A percentile compares a stretch with the other conserved stretches of the same genome.
phyloP scores from a whole-genome alignment of 352 stramenopile genomes.

The Pythium inflatum region DNA sequence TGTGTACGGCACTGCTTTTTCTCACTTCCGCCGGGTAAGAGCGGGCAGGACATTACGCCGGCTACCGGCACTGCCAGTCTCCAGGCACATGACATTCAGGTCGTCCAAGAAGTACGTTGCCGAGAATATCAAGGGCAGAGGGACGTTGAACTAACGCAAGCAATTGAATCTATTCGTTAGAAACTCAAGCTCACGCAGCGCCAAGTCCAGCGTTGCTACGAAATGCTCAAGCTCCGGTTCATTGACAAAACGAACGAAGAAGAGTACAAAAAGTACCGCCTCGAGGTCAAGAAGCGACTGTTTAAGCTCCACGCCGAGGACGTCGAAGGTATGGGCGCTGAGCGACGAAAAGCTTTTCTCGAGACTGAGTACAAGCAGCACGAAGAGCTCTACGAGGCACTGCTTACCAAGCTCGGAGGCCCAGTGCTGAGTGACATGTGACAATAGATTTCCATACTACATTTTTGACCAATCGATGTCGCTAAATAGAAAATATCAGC shows the following conservation, averaged over 20 bases:
- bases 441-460: constrained; percentile 17
- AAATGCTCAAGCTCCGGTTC: constrained; percentile 68
- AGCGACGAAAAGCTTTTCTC: constrained; percentile 81
- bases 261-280: constrained; percentile 64
- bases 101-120: constrained; percentile 75
- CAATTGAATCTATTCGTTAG: constrained; percentile 13
- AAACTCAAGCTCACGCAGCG: constrained; percentile 77
- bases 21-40: constrained; percentile 42
- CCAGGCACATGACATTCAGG: constrained; percentile 52
- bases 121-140: too few species aligned
- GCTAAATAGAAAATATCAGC: neutral
- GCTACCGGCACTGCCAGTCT: constrained; percentile 47
- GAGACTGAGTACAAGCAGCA: constrained; percentile 63
- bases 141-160: too few species aligned
- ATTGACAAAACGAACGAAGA: constrained; percentile 54
- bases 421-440: constrained; percentile 5
- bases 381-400: constrained; percentile 54
- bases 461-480: constrained; percentile 7
- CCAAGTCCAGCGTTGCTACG: constrained; percentile 83
- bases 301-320: constrained; percentile 71
- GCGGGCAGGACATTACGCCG: constrained; percentile 7
- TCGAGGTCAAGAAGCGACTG: constrained; percentile 86
- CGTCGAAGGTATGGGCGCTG: constrained; percentile 70
- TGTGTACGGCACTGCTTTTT: constrained; percentile 69
- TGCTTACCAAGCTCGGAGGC: constrained; percentile 36